These are phyloP conservation scores for Cryptosporidium sp. DNA, from an alignment of 169 alveolate species.

Conservation along the genomic window DNA sequence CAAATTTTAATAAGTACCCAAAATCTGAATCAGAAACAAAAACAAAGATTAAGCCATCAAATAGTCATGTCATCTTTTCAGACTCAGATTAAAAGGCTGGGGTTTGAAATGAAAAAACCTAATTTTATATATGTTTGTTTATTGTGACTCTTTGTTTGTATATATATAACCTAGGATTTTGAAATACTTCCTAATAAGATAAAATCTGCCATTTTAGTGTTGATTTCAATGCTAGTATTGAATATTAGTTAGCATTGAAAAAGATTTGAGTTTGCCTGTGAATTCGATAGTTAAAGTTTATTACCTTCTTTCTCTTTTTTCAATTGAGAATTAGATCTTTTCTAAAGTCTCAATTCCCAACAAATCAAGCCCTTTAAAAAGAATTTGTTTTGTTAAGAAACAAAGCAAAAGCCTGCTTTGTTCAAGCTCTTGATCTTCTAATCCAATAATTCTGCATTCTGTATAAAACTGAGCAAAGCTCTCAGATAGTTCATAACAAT, in stretches of 20 bases:
- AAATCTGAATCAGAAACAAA: slow-evolving; percentile 7
- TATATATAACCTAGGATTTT: neutral
- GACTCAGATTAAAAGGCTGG: slow-evolving; percentile 49
- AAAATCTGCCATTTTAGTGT: neutral
- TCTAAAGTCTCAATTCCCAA: slow-evolving; percentile 87
- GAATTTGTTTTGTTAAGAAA: slow-evolving; percentile 88
- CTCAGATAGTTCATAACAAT: slow-evolving; percentile 92
- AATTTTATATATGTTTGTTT: neutral
- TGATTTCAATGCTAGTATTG: slow-evolving; percentile 20
- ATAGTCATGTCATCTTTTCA: slow-evolving; percentile 37
- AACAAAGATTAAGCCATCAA: neutral
- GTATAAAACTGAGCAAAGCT: slow-evolving; percentile 94
- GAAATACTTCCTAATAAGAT: neutral
- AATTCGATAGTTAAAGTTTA: too few species aligned
- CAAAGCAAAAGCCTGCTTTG: slow-evolving; percentile 91
- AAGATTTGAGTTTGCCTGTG: too few species aligned
- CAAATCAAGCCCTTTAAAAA: slow-evolving; percentile 84
- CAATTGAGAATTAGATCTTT: slow-evolving; percentile 77
- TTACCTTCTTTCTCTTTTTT: too few species aligned
- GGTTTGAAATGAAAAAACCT: neutral
- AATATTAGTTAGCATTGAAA: too few species aligned
- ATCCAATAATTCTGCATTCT: slow-evolving; percentile 93
- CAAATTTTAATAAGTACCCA: neutral
- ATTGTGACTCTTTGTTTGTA: neutral
- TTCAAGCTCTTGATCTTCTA: slow-evolving; percentile 81